phyloP scores from a whole-genome alignment of 1,284 basidiomycete species.

The Amylostereum areolatum region DNA sequence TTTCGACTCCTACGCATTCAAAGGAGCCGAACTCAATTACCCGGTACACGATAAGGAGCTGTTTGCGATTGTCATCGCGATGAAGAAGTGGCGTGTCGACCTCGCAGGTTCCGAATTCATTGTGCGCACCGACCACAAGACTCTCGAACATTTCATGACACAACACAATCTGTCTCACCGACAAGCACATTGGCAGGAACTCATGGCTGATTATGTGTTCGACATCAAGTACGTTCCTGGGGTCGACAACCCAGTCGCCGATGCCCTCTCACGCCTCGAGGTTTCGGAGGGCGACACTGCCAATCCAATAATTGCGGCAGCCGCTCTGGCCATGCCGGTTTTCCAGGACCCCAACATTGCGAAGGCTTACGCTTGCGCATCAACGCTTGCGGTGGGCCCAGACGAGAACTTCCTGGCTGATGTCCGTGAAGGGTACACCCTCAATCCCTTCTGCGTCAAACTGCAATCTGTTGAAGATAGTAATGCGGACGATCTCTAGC shows the following conservation, averaged over 20 bases:
- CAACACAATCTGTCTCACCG: conserved; percentile 26
- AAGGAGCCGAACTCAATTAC: conserved; percentile 24
- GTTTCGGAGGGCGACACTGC: too few species aligned
- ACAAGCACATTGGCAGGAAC: conserved; percentile 27
- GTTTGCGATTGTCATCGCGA: conserved; percentile 22
- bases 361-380: too few species aligned
- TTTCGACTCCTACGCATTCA: conserved; percentile 25
- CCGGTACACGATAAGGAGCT: conserved; percentile 24
- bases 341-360: too few species aligned
- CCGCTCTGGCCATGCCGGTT: too few species aligned
- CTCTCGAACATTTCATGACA: conserved; percentile 22
- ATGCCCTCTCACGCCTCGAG: conserved; percentile 32
- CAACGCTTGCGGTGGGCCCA: too few species aligned
- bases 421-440: too few species aligned
- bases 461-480: too few species aligned
- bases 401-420: too few species aligned
- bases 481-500: too few species aligned
- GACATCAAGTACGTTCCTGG: conserved; percentile 27
- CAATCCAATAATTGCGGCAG: too few species aligned
- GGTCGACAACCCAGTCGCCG: conserved; percentile 23
- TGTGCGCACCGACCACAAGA: conserved; percentile 28
- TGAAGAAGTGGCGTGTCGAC: conserved; percentile 20
- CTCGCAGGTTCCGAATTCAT: conserved; percentile 22
- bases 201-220: conserved; percentile 26
- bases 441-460: too few species aligned